Percentiles rank a stretch among this genome's conserved stretches.
Conservation (phyloP, 441 rosid species). For the Populus trichocarpa region DNA sequence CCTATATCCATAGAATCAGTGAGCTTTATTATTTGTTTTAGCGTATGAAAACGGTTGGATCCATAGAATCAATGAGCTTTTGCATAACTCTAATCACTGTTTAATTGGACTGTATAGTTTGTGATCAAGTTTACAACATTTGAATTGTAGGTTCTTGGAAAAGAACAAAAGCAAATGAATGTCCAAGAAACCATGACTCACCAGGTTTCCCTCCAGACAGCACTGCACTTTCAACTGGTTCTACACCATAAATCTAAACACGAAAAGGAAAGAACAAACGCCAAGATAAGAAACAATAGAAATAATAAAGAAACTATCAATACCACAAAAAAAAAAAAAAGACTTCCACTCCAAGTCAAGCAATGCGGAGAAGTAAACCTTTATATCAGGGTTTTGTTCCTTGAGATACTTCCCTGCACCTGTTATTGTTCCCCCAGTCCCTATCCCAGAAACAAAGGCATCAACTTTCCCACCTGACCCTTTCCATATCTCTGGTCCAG, state of each 20-base stretch:
- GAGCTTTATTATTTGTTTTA: no score
- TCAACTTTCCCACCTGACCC: constrained; percentile 60
- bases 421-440: constrained; percentile 68
- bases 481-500: constrained; percentile 67
- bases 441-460: constrained; percentile 65
- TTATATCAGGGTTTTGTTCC: constrained; percentile 56
- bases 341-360: neutral
- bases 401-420: constrained; percentile 59
- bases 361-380: constrained; percentile 32
- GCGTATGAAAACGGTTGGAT: no score
- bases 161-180: neutral
- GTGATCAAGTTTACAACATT: no score
- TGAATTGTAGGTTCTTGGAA: neutral
- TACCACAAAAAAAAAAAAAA: neutral
- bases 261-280: neutral
- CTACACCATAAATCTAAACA: constrained; percentile 49
- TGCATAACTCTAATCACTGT: no score
- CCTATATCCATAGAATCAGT: no score
- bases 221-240: constrained; percentile 59
- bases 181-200: constrained; percentile 9
- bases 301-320: neutral
- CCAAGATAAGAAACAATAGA: constrained; percentile 10
- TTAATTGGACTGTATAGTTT: neutral
- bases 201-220: constrained; percentile 14
- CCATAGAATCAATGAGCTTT: no score